Percentiles rank a stretch among this genome's conserved stretches.
Evolutionary conservation across 345 rosid genomes (phyloP).

Genomic region (Eucalyptus urophylla): DNA sequence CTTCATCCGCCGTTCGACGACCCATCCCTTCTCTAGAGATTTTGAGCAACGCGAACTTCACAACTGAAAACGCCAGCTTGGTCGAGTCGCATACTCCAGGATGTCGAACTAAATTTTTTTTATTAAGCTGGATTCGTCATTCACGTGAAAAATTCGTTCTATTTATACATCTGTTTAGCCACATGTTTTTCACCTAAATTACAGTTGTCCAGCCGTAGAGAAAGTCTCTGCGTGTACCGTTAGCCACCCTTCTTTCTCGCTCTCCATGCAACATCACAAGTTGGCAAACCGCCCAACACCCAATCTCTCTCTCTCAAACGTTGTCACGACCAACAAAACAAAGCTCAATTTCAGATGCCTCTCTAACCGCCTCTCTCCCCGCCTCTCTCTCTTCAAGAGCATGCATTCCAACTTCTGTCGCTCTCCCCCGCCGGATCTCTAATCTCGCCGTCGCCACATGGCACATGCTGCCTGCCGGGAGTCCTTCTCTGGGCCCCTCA

Average conservation of each 20-base stretch:
- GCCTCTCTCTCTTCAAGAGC: not conserved
- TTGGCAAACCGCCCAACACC: not conserved
- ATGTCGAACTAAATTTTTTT: not conserved
- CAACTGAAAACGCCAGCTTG: not conserved
- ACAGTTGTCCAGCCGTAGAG: not conserved
- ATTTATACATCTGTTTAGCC: not conserved
- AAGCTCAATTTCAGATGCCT: not conserved
- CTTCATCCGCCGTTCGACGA: not conserved
- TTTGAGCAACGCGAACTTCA: not conserved
- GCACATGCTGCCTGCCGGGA: constrained; percentile 29
- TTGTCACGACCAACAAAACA: not conserved
- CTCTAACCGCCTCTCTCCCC: not conserved
- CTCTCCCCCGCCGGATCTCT: constrained; percentile 32
- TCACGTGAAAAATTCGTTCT: too few species aligned
- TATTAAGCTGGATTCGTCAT: not conserved
- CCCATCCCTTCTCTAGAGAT: not conserved
- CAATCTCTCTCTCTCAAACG: not conserved
- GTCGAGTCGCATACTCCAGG: not conserved
- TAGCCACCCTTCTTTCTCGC: not conserved
- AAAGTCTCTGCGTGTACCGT: not conserved
- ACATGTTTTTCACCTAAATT: not conserved
- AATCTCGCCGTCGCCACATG: constrained; percentile 1
- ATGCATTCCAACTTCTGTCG: constrained; percentile 13
- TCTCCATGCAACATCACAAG: not conserved
- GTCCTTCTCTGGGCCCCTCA: constrained; percentile 26